Conservation (phyloP, 768 basidiomycete genomes). For the Punctularia strigosozonata region DNA sequence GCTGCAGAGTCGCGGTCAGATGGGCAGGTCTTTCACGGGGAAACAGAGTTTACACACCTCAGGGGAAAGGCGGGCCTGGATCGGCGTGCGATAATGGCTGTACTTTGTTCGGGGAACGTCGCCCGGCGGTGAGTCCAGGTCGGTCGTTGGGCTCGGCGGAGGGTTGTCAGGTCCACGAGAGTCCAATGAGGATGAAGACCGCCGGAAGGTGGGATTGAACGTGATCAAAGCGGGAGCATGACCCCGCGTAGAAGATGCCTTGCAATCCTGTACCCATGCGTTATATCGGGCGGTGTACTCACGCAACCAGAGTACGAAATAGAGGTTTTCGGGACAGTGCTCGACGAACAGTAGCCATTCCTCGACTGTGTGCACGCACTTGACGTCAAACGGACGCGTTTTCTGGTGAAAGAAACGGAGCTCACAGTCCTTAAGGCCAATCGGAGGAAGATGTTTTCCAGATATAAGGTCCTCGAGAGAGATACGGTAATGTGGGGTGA, state of each 20-base stretch:
- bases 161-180: no score
- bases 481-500: slow-evolving; percentile 58
- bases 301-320: slow-evolving; percentile 73
- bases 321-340: slow-evolving; percentile 66
- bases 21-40: slow-evolving; percentile 4
- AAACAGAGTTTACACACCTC: slow-evolving; percentile 1
- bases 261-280: slow-evolving; percentile 25
- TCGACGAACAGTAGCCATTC: slow-evolving; percentile 80
- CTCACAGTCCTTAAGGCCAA: slow-evolving; percentile 66
- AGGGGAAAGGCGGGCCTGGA: neutral
- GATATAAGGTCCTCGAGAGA: slow-evolving; percentile 66
- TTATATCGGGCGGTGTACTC: slow-evolving; percentile 50
- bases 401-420: slow-evolving; percentile 13
- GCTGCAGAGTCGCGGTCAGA: slow-evolving; percentile 19
- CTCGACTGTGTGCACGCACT: no score
- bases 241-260: slow-evolving; percentile 9
- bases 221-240: slow-evolving; percentile 4
- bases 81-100: no score
- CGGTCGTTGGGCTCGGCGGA: no score
- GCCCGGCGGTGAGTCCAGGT: no score
- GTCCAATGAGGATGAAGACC: neutral
- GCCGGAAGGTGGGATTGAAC: slow-evolving; percentile 2
- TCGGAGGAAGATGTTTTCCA: slow-evolving; percentile 67
- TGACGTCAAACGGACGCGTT: slow-evolving; percentile 1
- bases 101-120: no score